Percentiles rank a stretch among this genome's conserved stretches.
phyloP scores from a whole-genome alignment of 148 eudicot species.

The Agrostemma githago region DNA sequence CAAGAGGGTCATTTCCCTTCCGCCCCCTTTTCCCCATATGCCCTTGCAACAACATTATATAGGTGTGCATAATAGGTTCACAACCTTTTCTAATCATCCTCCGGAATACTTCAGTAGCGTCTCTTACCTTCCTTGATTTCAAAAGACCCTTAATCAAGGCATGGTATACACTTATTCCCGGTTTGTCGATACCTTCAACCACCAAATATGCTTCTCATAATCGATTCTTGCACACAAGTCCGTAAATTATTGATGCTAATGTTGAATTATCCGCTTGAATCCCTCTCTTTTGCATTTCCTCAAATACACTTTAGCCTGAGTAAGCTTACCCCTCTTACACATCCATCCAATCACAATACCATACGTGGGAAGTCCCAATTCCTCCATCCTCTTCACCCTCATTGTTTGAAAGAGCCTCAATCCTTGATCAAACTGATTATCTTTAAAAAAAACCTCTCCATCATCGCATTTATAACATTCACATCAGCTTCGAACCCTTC shows the following conservation, averaged over 20 bases:
- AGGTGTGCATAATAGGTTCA: conserved; percentile 90
- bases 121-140: conserved; percentile 50
- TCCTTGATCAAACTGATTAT: conserved; percentile 52
- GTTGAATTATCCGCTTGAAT: conserved; percentile 49
- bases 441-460: conserved; percentile 68
- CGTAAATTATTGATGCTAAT: conserved; percentile 58
- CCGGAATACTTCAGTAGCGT: conserved; percentile 80
- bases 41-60: conserved; percentile 85
- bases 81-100: conserved; percentile 85
- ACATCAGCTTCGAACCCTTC: conserved; percentile 57
- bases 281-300: conserved; percentile 67
- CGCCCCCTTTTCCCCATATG: conserved; percentile 90
- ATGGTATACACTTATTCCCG: conserved; percentile 65
- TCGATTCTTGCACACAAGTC: conserved; percentile 53
- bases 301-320: conserved; percentile 50
- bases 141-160: conserved; percentile 79
- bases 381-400: conserved; percentile 57
- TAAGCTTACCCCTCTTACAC: conserved; percentile 68
- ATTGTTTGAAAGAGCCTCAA: conserved; percentile 69
- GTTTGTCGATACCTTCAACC: conserved; percentile 50
- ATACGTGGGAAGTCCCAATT: conserved; percentile 60
- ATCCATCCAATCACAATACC: conserved; percentile 67
- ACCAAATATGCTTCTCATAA: conserved; percentile 54
- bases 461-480: conserved; percentile 51
- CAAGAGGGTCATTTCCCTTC: conserved; percentile 76